Evolutionary conservation across 129 eudicot species (phyloP), one percentile per base, ranked within the genome.

Genomic region (Artemisia tridentata): DNA sequence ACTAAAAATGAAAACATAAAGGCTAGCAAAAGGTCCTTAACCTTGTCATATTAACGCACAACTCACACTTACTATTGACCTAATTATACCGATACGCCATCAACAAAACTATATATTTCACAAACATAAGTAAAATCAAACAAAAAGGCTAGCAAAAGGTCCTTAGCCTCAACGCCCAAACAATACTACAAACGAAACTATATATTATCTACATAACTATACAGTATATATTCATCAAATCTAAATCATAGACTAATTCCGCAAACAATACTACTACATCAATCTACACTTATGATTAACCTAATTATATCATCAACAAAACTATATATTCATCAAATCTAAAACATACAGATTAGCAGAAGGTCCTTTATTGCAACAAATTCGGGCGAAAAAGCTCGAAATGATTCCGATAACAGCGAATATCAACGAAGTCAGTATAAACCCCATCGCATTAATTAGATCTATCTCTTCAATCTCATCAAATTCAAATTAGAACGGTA

Each of bases 341-440:
- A 25, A 55, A 54, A 41, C 82, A 67, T 86, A 86, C 92, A 86
- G 82, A 60, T 86, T 86, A 54, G 92, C 67, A 63, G 92, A 84
- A 73, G 88, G 88, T 23, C 92, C 92, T 69, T 83, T 75, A 81
- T 83, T 86, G 81, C 72, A 86, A 86, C 92, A 86, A 71, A 84
- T 75, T 75, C 86, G 75, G 49, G 86, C 51, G 56, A 84, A 81
- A 9, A 86, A 75, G 41, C 77, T 78, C 0, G 92, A 86, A 73
- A 84, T 79, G 68, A 86, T 23, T 19, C 92, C 92, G 52, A 86
- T 69, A 68, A 54, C 88, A 15, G 80, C 4, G 67, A 86, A 86
- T 41, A 84, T 86, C 75, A 83, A 67, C 62, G 82, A 71, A 53
- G 91, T 86, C 14, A 83, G 59, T 17, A 86, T 12, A 51, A 86